Conservation (phyloP, 139 green algal species). For the Nannochloris sp. region DNA sequence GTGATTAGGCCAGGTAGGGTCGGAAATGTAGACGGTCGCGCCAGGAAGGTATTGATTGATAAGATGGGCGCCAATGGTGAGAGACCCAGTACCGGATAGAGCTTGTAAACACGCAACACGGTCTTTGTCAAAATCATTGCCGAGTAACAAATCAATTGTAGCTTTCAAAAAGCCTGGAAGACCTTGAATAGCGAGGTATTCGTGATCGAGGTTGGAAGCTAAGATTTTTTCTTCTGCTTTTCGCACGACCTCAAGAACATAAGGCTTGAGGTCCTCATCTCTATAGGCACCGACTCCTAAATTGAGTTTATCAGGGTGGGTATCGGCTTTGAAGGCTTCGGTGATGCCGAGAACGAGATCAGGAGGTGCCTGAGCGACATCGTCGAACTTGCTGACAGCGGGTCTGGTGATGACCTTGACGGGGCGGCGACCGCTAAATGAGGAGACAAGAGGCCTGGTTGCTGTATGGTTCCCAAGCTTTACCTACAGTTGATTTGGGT, state of each 20-base stretch:
- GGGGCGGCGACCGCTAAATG: no score
- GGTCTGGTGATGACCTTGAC: no score
- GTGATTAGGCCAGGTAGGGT: constrained; percentile 94
- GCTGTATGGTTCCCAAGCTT: no score
- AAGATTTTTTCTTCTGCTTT: constrained; percentile 91
- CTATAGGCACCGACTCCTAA: constrained; percentile 94
- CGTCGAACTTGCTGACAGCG: constrained; percentile 15
- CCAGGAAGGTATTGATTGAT: constrained; percentile 75
- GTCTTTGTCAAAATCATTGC: constrained; percentile 59
- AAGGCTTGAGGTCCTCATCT: constrained; percentile 91
- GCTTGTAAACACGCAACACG: constrained; percentile 71
- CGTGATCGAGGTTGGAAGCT: constrained; percentile 77
- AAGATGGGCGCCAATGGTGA: constrained; percentile 88
- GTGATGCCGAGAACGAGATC: constrained; percentile 92
- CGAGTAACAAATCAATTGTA: constrained; percentile 84
- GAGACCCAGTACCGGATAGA: constrained; percentile 88
- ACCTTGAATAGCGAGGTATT: constrained; percentile 87
- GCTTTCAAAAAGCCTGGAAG: constrained; percentile 78
- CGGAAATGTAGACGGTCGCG: constrained; percentile 63
- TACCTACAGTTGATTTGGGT: no score
- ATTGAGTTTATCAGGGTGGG: constrained; percentile 82
- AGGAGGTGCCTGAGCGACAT: constrained; percentile 55
- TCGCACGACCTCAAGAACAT: constrained; percentile 87
- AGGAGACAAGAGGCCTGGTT: no score
- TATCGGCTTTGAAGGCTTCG: constrained; percentile 84